Conservation (phyloP, 208 protist species). For the Acanthamoeba castellanii region DNA sequence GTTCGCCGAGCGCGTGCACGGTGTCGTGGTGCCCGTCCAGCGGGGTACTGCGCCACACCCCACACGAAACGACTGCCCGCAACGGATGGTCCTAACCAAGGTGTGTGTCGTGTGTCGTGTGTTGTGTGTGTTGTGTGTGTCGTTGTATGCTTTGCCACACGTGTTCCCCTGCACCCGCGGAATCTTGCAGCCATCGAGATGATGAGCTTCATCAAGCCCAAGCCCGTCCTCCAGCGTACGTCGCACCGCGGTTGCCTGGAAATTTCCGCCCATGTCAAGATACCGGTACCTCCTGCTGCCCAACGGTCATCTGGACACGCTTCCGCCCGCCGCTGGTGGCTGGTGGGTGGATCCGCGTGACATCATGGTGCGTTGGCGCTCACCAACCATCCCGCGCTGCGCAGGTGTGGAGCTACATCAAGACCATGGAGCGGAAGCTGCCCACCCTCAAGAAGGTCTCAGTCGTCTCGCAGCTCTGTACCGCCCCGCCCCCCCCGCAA, state of each 20-base stretch:
- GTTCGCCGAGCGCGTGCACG: conserved; percentile 77
- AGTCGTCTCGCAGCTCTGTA: neutral
- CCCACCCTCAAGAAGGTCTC: conserved; percentile 89
- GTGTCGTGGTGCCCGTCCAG: conserved; percentile 78
- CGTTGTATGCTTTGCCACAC: too few species aligned
- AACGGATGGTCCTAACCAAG: too few species aligned
- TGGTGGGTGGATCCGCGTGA: neutral
- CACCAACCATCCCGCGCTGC: neutral
- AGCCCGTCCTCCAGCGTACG: conserved; percentile 51
- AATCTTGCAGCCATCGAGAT: conserved; percentile 78
- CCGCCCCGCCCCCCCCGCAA: neutral
- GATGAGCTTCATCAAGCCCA: conserved; percentile 78
- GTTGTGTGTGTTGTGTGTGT: too few species aligned
- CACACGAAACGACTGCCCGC: neutral
- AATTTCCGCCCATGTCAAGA: conserved; percentile 87
- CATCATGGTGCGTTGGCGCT: neutral
- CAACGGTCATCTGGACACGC: too few species aligned
- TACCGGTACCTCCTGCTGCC: conserved; percentile 87
- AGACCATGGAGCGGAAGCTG: conserved; percentile 86
- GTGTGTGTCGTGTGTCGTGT: too few species aligned
- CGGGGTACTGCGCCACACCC: neutral
- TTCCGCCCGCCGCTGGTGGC: too few species aligned
- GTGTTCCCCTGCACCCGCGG: too few species aligned
- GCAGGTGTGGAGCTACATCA: conserved; percentile 84
- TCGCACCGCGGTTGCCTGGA: conserved; percentile 84